These are phyloP conservation scores for Ehretia macrophylla DNA, from an alignment of 257 asterid species.

Conservation along the genomic window DNA sequence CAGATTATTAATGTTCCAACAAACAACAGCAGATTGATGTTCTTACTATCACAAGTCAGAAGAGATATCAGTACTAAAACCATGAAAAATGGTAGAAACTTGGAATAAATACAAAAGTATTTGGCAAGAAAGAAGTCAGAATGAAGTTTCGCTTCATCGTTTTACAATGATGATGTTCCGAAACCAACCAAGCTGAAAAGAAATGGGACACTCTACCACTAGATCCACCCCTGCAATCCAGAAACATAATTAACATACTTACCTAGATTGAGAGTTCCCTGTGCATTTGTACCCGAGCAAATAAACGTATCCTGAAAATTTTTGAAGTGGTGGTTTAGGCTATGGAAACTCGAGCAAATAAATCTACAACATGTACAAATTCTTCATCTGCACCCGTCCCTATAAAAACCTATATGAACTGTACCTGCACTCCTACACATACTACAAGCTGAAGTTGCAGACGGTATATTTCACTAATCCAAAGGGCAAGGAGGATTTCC, in stretches of 20 bases:
- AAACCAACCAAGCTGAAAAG: background rate
- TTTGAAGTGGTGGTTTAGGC: constrained; percentile 40
- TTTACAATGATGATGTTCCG: constrained; percentile 5
- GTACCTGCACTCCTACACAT: constrained; percentile 3
- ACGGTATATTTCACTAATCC: background rate
- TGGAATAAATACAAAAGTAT: too few relatives aligned
- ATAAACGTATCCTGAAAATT: constrained; percentile 57
- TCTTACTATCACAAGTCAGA: too few relatives aligned
- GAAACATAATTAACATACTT: constrained; percentile 29
- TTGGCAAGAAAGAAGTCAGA: too few relatives aligned
- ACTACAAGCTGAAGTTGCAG: constrained; percentile 1
- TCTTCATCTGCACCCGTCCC: constrained; percentile 19
- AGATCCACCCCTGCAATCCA: constrained; percentile 11
- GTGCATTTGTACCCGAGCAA: constrained; percentile 26
- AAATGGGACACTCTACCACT: background rate
- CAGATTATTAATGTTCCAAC: too few relatives aligned
- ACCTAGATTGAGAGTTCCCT: constrained; percentile 39
- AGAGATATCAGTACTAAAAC: too few relatives aligned
- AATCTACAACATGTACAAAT: constrained; percentile 20
- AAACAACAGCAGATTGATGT: too few relatives aligned
- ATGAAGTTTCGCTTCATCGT: too few relatives aligned
- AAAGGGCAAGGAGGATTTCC: background rate
- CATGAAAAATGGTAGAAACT: too few relatives aligned
- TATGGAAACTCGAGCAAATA: constrained; percentile 20
- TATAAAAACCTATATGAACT: constrained; percentile 18